These are phyloP conservation scores for Podospora conica DNA, from an alignment of 495 filamentous ascomycete genomes.

Conservation along the genomic window DNA sequence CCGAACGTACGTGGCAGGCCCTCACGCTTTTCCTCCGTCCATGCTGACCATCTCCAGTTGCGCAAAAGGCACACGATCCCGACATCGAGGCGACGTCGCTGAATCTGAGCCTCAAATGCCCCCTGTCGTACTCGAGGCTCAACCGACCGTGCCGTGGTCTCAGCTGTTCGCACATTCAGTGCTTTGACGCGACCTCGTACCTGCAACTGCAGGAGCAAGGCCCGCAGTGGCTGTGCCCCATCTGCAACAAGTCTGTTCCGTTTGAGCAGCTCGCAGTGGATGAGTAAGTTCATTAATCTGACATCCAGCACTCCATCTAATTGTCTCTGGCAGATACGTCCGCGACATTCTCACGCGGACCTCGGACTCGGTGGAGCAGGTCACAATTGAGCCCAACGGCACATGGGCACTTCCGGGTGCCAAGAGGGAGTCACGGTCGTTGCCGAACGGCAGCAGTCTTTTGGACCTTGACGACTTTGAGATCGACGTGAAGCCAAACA, in stretches of 20 bases:
- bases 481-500: constrained; percentile 54
- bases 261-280: constrained; percentile 83
- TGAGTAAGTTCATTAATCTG: constrained; percentile 50
- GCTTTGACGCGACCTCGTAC: constrained; percentile 92
- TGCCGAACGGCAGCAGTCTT: constrained; percentile 22
- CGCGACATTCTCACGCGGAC: constrained; percentile 75
- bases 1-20: constrained; percentile 61
- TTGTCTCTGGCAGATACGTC: constrained; percentile 60
- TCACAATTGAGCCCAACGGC: constrained; percentile 84
- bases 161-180: constrained; percentile 82
- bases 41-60: constrained; percentile 50
- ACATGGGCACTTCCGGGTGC: constrained; percentile 56
- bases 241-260: constrained; percentile 76
- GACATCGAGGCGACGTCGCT: constrained; percentile 84
- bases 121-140: constrained; percentile 78
- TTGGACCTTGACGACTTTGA: constrained; percentile 55
- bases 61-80: constrained; percentile 71
- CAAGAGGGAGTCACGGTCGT: constrained; percentile 18
- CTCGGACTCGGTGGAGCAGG: constrained; percentile 63
- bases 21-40: not conserved
- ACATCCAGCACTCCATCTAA: constrained; percentile 8
- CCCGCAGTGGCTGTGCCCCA: constrained; percentile 88
- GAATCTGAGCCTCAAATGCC: constrained; percentile 86
- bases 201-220: constrained; percentile 92
- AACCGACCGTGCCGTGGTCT: constrained; percentile 71